phyloP scores from a whole-genome alignment of 768 basidiomycete genomes.

The Fibroporia radiculosa region DNA sequence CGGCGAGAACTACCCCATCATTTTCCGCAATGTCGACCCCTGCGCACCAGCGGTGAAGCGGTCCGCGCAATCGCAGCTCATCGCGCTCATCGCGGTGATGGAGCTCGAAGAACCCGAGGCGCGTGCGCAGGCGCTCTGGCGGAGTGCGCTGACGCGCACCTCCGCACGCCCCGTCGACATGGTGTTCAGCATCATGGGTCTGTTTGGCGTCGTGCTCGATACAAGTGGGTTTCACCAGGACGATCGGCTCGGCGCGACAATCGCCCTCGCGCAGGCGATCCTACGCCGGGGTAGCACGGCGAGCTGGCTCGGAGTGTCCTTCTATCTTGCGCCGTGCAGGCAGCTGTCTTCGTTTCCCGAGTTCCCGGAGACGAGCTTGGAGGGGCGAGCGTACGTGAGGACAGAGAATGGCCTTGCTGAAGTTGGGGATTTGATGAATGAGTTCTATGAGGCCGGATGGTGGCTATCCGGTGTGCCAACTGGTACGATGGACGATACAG shows the following conservation, averaged over 20 bases:
- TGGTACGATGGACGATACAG: conserved; percentile 4
- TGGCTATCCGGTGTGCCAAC: conserved; percentile 1
- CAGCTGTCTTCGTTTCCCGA: no score
- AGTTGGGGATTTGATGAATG: conserved; percentile 1
- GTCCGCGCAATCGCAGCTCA: no score
- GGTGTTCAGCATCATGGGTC: no score
- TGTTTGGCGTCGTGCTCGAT: conserved; percentile 8
- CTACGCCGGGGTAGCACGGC: no score
- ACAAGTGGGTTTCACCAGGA: neutral
- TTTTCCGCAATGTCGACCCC: no score
- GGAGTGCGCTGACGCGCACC: conserved; percentile 10
- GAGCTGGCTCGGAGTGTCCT: no score
- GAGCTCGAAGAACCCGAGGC: neutral
- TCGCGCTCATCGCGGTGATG: neutral
- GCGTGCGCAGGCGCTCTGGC: neutral
- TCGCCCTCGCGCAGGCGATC: no score
- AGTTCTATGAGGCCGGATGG: conserved; percentile 2
- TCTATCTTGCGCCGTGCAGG: no score
- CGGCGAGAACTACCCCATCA: no score
- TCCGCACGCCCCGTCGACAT: conserved; percentile 10
- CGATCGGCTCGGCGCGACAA: no score
- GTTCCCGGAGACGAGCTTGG: no score
- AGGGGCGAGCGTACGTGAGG: conserved; percentile 1
- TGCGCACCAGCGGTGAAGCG: no score
- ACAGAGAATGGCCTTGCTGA: neutral